Evolutionary conservation across 2,329 filamentous ascomycete genomes (phyloP).

Genomic region (Cladorrhinum sp.): DNA sequence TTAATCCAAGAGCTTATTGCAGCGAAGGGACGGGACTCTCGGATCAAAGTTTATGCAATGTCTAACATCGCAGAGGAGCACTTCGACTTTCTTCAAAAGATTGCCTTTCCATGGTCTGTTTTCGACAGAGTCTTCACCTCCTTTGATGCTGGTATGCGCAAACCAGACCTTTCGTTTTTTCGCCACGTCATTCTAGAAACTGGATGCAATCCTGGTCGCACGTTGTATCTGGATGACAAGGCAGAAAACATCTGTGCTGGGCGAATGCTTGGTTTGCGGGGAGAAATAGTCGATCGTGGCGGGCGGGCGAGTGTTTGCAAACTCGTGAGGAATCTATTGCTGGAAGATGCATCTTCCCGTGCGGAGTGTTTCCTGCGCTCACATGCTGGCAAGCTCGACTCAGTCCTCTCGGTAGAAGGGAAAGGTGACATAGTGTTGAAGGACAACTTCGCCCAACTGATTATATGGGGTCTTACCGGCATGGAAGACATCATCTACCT

Average conservation of each 20-base stretch:
- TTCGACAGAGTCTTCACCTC: slow-evolving; percentile 8
- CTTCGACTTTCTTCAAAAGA: not conserved
- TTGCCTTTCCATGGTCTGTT: slow-evolving; percentile 2
- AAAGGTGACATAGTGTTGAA: not conserved
- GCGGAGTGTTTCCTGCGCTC: slow-evolving; percentile 2
- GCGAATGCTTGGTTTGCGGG: not conserved
- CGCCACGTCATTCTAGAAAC: slow-evolving; percentile 6
- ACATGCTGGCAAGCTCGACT: slow-evolving; percentile 4
- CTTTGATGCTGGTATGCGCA: slow-evolving; percentile 11
- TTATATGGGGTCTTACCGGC: slow-evolving; percentile 6
- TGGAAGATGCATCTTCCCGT: not conserved
- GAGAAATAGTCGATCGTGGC: slow-evolving; percentile 5
- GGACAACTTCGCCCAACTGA: slow-evolving; percentile 9
- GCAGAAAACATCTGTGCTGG: slow-evolving; percentile 10
- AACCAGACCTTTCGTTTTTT: slow-evolving; percentile 9
- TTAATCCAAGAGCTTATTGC: slow-evolving; percentile 1
- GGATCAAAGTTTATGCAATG: slow-evolving; percentile 2
- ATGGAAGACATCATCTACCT: slow-evolving; percentile 6
- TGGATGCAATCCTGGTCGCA: slow-evolving; percentile 3
- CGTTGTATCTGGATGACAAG: slow-evolving; percentile 12
- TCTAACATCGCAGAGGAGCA: slow-evolving; percentile 10
- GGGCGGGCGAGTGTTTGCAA: not conserved
- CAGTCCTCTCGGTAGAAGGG: not conserved
- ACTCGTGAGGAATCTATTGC: slow-evolving; percentile 1
- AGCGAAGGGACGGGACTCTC: not conserved